Evolutionary conservation across 345 rosid species (phyloP).

Genomic region (Rhizophora mangle): DNA sequence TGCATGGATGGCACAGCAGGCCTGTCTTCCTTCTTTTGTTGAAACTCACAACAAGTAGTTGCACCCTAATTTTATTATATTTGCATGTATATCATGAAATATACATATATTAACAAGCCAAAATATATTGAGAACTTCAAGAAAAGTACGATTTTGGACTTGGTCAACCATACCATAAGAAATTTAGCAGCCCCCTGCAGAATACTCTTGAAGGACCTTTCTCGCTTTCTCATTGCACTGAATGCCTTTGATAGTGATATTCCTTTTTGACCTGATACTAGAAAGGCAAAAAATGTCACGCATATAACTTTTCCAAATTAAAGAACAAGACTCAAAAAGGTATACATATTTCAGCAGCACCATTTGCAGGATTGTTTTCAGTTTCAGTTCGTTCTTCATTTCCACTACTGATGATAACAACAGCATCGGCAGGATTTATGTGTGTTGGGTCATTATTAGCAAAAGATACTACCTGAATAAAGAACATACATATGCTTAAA

Average conservation of each 20-base stretch:
- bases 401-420: constrained; percentile 48
- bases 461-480: constrained; percentile 60
- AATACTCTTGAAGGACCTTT: constrained; percentile 51
- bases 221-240: constrained; percentile 58
- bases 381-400: constrained; percentile 32
- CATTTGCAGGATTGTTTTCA: constrained; percentile 24
- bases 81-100: neutral
- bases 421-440: constrained; percentile 34
- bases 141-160: constrained; percentile 13
- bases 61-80: too few species aligned
- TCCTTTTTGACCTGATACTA: constrained; percentile 42
- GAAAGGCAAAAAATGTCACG: constrained; percentile 13
- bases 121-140: neutral
- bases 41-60: too few species aligned
- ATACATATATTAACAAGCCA: neutral
- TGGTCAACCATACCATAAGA: constrained; percentile 43
- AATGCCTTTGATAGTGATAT: constrained; percentile 48
- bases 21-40: too few species aligned
- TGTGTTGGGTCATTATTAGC: constrained; percentile 33
- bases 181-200: constrained; percentile 45
- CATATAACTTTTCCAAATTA: constrained; percentile 13
- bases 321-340: neutral
- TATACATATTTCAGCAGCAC: constrained; percentile 30
- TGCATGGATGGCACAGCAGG: too few species aligned
- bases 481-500: constrained; percentile 18